Percentiles rank a stretch among this genome's conserved stretches.
Evolutionary conservation across 164 flowering plant species (phyloP).

Genomic region (Kalanchoe fedtschenkoi): DNA sequence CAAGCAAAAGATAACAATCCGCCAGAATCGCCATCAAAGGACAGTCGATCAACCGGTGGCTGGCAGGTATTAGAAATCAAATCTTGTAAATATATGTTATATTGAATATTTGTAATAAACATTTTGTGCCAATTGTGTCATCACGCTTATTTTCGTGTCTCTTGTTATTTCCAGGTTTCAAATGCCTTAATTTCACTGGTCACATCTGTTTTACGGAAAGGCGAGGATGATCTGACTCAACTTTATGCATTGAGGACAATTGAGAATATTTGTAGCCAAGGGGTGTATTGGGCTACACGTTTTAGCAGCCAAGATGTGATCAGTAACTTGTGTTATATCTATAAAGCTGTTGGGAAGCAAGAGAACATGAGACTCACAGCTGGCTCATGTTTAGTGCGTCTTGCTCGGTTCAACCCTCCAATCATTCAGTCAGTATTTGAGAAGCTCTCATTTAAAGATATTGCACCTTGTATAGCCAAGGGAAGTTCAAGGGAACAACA

Average conservation of each 20-base stretch:
- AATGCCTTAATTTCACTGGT: constrained; percentile 68
- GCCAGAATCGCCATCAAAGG: constrained; percentile 75
- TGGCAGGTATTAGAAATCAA: constrained; percentile 66
- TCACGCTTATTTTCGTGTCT: neutral
- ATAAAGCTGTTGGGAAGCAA: constrained; percentile 69
- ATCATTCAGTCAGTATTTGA: constrained; percentile 62
- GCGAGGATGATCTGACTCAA: constrained; percentile 94
- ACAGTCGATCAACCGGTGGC: constrained; percentile 44
- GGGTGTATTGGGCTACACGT: constrained; percentile 78
- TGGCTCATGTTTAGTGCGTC: constrained; percentile 89
- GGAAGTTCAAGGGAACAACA: constrained; percentile 87
- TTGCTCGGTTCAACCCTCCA: constrained; percentile 68
- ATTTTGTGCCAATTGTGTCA: neutral
- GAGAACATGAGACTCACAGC: constrained; percentile 87
- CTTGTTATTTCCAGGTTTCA: constrained; percentile 51
- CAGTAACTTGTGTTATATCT: constrained; percentile 72
- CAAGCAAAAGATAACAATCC: constrained; percentile 38
- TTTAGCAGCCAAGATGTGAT: constrained; percentile 84
- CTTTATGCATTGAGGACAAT: constrained; percentile 91
- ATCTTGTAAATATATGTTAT: neutral
- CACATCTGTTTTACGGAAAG: constrained; percentile 73
- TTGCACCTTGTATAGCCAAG: constrained; percentile 51
- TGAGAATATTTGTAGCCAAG: constrained; percentile 95
- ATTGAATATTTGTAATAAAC: neutral
- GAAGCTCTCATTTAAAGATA: constrained; percentile 71